These are phyloP conservation scores for Torulaspora gathmanii DNA, from an alignment of 805 yeast species.

Conservation along the genomic window DNA sequence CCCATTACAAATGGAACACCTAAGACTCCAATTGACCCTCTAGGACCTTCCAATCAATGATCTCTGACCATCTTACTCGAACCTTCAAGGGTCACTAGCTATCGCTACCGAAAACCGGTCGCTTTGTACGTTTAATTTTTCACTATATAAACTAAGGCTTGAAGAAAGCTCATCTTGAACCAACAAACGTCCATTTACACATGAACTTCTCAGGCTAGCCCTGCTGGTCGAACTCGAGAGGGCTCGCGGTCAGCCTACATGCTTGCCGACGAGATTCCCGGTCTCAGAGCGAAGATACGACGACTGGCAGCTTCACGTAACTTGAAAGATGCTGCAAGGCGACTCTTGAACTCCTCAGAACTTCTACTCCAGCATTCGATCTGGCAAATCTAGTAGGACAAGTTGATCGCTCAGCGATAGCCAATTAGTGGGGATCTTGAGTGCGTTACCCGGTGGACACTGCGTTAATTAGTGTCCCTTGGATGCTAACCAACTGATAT, in stretches of 20 bases:
- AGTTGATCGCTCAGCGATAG: neutral
- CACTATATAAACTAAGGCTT: neutral
- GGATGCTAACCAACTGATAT: neutral
- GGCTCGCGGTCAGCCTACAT: no score
- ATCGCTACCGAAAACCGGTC: neutral
- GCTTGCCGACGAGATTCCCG: no score
- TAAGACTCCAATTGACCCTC: slow-evolving; percentile 1
- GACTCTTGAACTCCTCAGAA: no score
- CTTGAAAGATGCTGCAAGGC: no score
- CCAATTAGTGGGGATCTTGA: no score
- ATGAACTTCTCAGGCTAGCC: neutral
- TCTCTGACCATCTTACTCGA: neutral
- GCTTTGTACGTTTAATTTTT: neutral
- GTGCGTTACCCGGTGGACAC: slow-evolving; percentile 1
- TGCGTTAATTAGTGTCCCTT: slow-evolving; percentile 2
- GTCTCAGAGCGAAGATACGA: no score
- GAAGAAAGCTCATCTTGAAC: neutral
- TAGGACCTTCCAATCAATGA: neutral
- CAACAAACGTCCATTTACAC: no score
- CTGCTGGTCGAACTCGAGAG: no score
- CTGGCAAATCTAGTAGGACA: neutral
- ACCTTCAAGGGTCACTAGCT: neutral
- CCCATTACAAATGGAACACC: slow-evolving; percentile 10
- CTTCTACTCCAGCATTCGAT: no score
- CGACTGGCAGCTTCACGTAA: no score